Percentiles rank a stretch among this genome's conserved stretches.
Conservation (phyloP, 768 basidiomycete genomes). For the Tephrocybe sp. region DNA sequence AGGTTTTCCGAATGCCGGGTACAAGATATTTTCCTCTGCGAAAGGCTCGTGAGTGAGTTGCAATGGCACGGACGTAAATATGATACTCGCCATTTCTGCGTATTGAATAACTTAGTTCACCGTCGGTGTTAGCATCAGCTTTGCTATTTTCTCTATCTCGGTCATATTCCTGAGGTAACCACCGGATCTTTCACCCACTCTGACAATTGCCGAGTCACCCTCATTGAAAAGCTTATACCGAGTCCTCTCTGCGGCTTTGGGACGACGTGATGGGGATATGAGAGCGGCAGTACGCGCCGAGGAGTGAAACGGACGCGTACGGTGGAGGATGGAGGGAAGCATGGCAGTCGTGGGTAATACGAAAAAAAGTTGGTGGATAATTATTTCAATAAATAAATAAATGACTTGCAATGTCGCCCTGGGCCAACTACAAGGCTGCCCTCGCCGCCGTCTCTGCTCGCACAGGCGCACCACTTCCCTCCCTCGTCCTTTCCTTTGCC, state of each 20-base stretch:
- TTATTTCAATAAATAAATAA: too few species aligned
- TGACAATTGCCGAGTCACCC: not conserved
- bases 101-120: slow-evolving; percentile 11
- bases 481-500: slow-evolving; percentile 74
- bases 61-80: not conserved
- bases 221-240: not conserved
- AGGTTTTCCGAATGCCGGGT: not conserved
- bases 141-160: slow-evolving; percentile 20
- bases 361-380: slow-evolving; percentile 5
- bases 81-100: slow-evolving; percentile 16
- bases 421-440: slow-evolving; percentile 48
- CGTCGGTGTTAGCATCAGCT: slow-evolving; percentile 1
- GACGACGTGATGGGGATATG: not conserved
- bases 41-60: not conserved
- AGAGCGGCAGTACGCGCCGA: not conserved
- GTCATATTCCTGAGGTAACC: slow-evolving; percentile 39
- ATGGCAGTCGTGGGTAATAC: slow-evolving; percentile 16
- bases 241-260: not conserved
- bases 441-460: slow-evolving; percentile 60
- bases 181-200: not conserved
- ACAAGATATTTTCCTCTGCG: not conserved
- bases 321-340: not conserved
- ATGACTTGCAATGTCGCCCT: slow-evolving; percentile 13
- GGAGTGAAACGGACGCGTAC: slow-evolving; percentile 7
- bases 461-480: slow-evolving; percentile 74